Percentiles rank a stretch among this genome's conserved stretches.
Evolutionary conservation across 805 yeast genomes (phyloP).

Genomic region (Starmerella bombicola): DNA sequence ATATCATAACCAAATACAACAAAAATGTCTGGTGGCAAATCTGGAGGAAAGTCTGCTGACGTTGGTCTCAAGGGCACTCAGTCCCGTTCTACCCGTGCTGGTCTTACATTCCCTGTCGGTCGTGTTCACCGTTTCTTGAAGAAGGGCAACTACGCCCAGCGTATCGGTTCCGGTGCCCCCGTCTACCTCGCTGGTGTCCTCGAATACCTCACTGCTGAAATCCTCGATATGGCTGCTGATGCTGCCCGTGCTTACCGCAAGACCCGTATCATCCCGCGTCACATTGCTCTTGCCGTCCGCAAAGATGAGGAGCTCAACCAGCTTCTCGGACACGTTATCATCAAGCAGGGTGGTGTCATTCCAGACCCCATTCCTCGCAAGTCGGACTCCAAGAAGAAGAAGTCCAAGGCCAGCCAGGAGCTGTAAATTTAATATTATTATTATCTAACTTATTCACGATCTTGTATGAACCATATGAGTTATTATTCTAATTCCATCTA

Average conservation of each 20-base stretch:
- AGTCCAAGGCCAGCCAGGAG: constrained; percentile 33
- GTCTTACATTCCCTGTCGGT: constrained; percentile 74
- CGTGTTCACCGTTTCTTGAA: constrained; percentile 95
- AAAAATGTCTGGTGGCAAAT: constrained; percentile 66
- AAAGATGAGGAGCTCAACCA: constrained; percentile 96
- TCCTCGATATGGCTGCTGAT: constrained; percentile 93
- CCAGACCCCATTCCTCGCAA: constrained; percentile 49
- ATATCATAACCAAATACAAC: not conserved
- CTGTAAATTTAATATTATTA: constrained; percentile 23
- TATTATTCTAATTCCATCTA: too few relatives aligned
- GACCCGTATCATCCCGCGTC: constrained; percentile 96
- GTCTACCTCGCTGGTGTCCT: constrained; percentile 90
- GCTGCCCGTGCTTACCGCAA: constrained; percentile 94
- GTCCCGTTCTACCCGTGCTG: constrained; percentile 83
- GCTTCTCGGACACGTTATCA: constrained; percentile 75
- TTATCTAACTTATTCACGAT: constrained; percentile 18
- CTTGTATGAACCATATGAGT: constrained; percentile 6
- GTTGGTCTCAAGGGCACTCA: constrained; percentile 89
- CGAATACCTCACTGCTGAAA: constrained; percentile 94
- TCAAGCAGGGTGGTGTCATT: constrained; percentile 95
- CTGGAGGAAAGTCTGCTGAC: constrained; percentile 80
- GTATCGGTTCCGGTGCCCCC: constrained; percentile 85
- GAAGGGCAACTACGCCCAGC: constrained; percentile 55
- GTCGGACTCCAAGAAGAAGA: constrained; percentile 36
- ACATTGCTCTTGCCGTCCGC: constrained; percentile 89